Base-by-base conservation (phyloP, 1,284 basidiomycete species). In the Coniferiporia sulphurascens region DNA sequence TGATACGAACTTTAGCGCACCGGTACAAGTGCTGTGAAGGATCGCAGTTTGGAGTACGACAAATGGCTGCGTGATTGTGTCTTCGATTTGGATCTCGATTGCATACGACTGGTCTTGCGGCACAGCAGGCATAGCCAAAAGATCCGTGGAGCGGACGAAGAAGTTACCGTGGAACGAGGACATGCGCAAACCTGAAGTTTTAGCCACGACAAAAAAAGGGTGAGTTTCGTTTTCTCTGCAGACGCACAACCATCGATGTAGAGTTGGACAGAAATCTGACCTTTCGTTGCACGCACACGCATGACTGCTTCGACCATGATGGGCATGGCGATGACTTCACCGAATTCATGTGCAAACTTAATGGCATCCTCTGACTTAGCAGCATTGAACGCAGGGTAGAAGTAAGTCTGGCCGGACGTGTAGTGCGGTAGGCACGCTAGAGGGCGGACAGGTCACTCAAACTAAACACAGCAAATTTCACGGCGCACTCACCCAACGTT, bases 121-220 rank as follows among this genome's bases (percentile, higher is more conserved):
- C 15, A 99, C 96, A 15, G 95, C 90, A 1, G 97, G 96, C 81
- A 99, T 90, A 2, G 96, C 95, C 36, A 99, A 83, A 38, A 99
- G 81, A 76, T 99, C 97, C 36, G 96, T 98, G 10, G 95, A 98
- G 54, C 97, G 89, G 56, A 98, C 95, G 73, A 99, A 99, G 79
- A 99, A 99, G 80, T 99, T 99, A 66, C 97, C 97, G 69, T 99
- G 95, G 90, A 98, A 99, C 1, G 93, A 93, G 4, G 94, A 89
- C 89, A 98, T 95, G 60, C 97, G 89, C 58, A 99, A 78, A 61
- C 95, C 92, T 88, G 67, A 35, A n/a, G 15, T 22, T 27, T 27
- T 27, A 27, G n/a, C 17, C 17, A 54, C 21, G 32, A 12, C 51
- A 22, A 45, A n/a, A n/a, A 17, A 36, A 52, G 7, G 15, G 15